Conservation (phyloP, 768 basidiomycete genomes). For the Phylloporus scabripes region DNA sequence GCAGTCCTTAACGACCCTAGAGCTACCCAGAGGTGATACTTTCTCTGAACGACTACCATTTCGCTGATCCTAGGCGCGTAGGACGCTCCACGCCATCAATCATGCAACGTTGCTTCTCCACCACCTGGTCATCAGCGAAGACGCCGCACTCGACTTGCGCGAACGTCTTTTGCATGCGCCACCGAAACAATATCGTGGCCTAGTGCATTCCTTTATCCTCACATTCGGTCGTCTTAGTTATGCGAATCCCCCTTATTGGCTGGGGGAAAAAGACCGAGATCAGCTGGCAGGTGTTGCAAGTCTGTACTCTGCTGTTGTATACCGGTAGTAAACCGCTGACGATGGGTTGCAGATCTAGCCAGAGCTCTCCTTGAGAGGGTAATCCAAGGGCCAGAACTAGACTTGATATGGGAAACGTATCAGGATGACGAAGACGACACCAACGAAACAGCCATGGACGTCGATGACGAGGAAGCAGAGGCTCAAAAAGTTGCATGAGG, state of each 20-base stretch:
- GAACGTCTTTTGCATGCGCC: constrained; percentile 53
- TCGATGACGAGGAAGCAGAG: constrained; percentile 54
- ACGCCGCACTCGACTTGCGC: constrained; percentile 47
- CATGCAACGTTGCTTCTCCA: constrained; percentile 45
- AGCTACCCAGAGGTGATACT: constrained; percentile 22
- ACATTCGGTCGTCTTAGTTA: constrained; percentile 71
- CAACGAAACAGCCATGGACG: constrained; percentile 38
- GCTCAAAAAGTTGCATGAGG: constrained; percentile 21
- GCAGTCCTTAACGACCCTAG: constrained; percentile 34
- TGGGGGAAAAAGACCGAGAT: constrained; percentile 35
- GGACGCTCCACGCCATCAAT: constrained; percentile 45
- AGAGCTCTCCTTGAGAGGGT: constrained; percentile 58
- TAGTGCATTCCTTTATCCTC: constrained; percentile 69
- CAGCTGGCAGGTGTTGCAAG: constrained; percentile 46
- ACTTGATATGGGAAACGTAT: constrained; percentile 58
- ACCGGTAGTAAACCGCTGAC: constrained; percentile 3
- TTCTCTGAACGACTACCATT: not conserved
- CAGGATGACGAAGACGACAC: constrained; percentile 42
- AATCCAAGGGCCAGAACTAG: constrained; percentile 69
- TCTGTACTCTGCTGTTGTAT: constrained; percentile 24
- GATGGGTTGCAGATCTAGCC: constrained; percentile 42
- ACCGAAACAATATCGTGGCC: constrained; percentile 51
- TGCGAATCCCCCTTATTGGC: constrained; percentile 60
- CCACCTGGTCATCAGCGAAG: constrained; percentile 49
- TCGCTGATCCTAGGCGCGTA: constrained; percentile 24